Evolutionary conservation across 2,329 filamentous ascomycete species (phyloP).

Genomic region (Fusarium sp.): DNA sequence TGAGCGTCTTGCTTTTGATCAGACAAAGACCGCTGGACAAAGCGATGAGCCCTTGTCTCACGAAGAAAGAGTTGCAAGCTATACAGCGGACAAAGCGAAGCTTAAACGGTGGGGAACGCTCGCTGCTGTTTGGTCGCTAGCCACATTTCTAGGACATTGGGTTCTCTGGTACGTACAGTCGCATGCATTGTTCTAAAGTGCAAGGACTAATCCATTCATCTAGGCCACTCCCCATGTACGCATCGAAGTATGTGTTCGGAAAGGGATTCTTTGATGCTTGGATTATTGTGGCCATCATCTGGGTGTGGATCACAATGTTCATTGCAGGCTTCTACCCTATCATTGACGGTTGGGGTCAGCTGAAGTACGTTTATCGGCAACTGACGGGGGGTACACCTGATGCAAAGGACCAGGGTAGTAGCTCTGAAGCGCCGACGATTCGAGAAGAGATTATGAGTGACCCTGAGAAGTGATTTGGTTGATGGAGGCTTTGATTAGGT

Average conservation of each 20-base stretch:
- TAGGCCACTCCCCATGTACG: conserved; percentile 65
- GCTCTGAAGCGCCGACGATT: neutral
- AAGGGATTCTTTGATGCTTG: conserved; percentile 63
- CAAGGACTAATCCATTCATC: neutral
- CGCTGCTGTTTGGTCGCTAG: conserved; percentile 52
- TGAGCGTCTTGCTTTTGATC: conserved; percentile 55
- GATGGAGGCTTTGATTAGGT: neutral
- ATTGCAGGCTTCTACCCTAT: conserved; percentile 63
- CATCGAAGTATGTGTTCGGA: conserved; percentile 61
- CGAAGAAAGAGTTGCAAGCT: conserved; percentile 42
- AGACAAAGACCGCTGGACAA: conserved; percentile 25
- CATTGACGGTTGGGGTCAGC: conserved; percentile 56
- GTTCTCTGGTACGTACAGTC: conserved; percentile 54
- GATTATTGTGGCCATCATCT: conserved; percentile 64
- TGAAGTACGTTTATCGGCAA: conserved; percentile 12
- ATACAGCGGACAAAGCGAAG: conserved; percentile 49
- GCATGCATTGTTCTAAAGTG: no score
- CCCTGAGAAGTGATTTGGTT: neutral
- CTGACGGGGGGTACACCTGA: neutral
- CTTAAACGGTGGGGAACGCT: conserved; percentile 59
- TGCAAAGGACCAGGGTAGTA: neutral
- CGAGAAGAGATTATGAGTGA: neutral
- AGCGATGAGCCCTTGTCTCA: conserved; percentile 4
- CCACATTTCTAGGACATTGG: conserved; percentile 66
- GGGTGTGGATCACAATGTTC: conserved; percentile 65